phyloP scores from a whole-genome alignment of 2,329 filamentous ascomycete species.

The Colletotrichum horii region DNA sequence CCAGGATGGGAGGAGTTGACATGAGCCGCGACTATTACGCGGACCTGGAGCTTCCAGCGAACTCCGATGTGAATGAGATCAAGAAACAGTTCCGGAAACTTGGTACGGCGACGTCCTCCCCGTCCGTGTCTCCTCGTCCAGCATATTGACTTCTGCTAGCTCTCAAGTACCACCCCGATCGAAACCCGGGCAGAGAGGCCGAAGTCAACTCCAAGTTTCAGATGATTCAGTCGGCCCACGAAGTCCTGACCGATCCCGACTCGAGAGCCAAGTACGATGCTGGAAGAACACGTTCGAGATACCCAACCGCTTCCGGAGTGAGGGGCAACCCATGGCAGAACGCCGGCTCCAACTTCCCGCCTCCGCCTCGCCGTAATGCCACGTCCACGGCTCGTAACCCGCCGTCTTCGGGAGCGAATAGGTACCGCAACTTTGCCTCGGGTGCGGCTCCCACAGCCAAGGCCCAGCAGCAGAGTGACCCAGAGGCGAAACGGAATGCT shows the following conservation, averaged over 20 bases:
- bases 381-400: slow-evolving; percentile 26
- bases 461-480: slow-evolving; percentile 33
- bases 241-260: slow-evolving; percentile 65
- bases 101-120: slow-evolving; percentile 47
- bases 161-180: slow-evolving; percentile 86
- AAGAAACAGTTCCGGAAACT: slow-evolving; percentile 88
- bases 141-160: slow-evolving; percentile 54
- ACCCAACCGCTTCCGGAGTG: slow-evolving; percentile 57
- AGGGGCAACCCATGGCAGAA: slow-evolving; percentile 63
- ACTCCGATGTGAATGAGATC: slow-evolving; percentile 75
- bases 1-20: slow-evolving; percentile 72
- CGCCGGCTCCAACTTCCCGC: slow-evolving; percentile 52
- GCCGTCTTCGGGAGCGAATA: slow-evolving; percentile 44
- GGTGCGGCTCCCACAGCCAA: slow-evolving; percentile 49
- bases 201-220: slow-evolving; percentile 86
- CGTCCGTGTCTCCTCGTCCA: not conserved
- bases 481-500: slow-evolving; percentile 45
- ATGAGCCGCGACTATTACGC: slow-evolving; percentile 81
- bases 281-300: slow-evolving; percentile 43
- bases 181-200: slow-evolving; percentile 81
- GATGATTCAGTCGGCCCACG: slow-evolving; percentile 84
- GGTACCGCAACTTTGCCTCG: slow-evolving; percentile 49
- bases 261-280: slow-evolving; percentile 60
- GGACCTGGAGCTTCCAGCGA: slow-evolving; percentile 74
- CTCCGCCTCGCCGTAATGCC: slow-evolving; percentile 50